Base-by-base conservation (phyloP, 1,284 basidiomycete species). In the Anthracocystis walkeri region DNA sequence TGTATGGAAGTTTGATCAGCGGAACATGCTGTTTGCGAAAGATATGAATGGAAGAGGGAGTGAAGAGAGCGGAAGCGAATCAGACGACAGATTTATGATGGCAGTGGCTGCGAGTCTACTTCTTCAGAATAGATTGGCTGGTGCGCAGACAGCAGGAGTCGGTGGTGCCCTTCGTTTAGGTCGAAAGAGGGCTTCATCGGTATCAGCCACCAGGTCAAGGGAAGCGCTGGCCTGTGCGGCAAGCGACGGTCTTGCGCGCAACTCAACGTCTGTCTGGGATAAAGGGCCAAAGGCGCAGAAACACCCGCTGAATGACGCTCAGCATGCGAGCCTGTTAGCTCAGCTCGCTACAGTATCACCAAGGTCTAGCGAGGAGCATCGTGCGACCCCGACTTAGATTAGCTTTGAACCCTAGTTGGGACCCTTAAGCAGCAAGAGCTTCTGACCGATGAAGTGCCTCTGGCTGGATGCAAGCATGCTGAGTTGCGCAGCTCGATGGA, bases 401-500 rank as follows among this genome's bases (percentile, higher is more conserved):
- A 8, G 16, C 40, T n/a, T 11, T 41, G n/a, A 31, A 14, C 27
- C 23, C 46, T 48, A 16, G 27, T 4, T n/a, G 3, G 27, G 27
- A 29, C 46, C 46, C 46, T 48, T 18, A 29, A 29, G 25, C 45
- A 45, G 16, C 25, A 12, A 27, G 4, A 33, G 33, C 33, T 33
- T 10, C 45, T 10, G 45, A 46, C 45, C 27, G 25, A 14, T 2
- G 11, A 18, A 27, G 45, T 27, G 25, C 45, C 45, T 27, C 11
- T 21, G 42, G 20, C 23, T 38, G 35, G 35, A 6, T 18, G 27
- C 20, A 45, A 25, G 21, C 44, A 20, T 25, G 27, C 27, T 31
- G 27, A 48, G 46, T 48, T 48, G 46, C 46, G 27, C 46, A 10
- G 23, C 46, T 29, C 7, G 14, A n/a, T 48, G 45, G 45, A 46